These are phyloP conservation scores for Chlorella variabilis DNA, from an alignment of 163 green algal genomes.

Conservation along the genomic window DNA sequence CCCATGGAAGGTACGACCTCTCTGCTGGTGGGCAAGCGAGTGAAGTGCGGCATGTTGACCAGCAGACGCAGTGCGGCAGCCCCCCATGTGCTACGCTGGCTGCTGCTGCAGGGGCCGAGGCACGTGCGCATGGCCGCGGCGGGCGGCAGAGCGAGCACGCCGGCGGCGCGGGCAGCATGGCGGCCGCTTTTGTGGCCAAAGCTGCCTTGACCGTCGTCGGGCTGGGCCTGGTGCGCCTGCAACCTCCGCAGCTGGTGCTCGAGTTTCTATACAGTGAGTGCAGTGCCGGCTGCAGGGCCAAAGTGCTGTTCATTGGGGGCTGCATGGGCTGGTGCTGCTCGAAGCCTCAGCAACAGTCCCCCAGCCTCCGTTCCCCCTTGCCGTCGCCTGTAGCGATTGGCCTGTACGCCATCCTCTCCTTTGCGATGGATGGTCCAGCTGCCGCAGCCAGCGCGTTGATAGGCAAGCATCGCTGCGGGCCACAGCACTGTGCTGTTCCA, in stretches of 20 bases:
- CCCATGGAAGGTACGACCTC: background rate
- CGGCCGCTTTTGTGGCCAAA: constrained; percentile 10
- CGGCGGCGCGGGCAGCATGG: constrained; percentile 1
- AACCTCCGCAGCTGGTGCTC: background rate
- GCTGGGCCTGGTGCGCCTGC: background rate
- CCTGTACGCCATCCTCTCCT: constrained; percentile 60
- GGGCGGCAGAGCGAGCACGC: constrained; percentile 23
- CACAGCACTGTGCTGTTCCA: background rate
- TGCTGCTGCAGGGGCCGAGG: background rate
- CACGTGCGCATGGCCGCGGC: background rate
- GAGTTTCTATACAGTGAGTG: constrained; percentile 34
- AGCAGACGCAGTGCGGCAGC: no score
- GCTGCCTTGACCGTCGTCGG: background rate
- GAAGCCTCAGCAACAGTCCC: background rate
- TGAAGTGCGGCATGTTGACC: no score
- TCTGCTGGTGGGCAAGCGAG: background rate
- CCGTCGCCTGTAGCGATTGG: constrained; percentile 32
- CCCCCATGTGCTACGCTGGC: no score
- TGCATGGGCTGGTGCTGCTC: background rate
- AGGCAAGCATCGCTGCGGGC: background rate
- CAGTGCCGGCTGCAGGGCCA: no score
- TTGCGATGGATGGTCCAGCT: constrained; percentile 69
- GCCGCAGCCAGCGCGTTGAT: constrained; percentile 45
- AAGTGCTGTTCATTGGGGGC: no score
- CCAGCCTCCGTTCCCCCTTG: no score